Evolutionary conservation across 2,329 filamentous ascomycete genomes (phyloP), one percentile per base, ranked within the genome.

Genomic region (Bipolaris sorokiniana): DNA sequence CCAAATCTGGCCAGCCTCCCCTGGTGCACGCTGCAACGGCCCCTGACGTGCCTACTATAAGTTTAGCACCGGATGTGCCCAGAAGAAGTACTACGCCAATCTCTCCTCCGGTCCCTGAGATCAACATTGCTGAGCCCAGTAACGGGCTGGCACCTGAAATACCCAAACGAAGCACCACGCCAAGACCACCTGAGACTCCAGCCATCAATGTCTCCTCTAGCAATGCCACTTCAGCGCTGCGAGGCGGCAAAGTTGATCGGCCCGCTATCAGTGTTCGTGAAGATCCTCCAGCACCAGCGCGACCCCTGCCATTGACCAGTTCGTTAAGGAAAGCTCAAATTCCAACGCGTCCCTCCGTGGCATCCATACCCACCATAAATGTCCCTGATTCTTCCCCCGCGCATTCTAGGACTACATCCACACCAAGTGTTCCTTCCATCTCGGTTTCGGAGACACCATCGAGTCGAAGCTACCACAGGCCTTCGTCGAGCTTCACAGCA

Each of bases 11-110:
- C 34, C 68, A 56, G 60, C 73, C 65, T 55, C 74, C 66, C 31
- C 56, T 71, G 13, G 62, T 68, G 15, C 68, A 81, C 72, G 59
- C 74, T 51, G 76, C 75, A 55, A 78, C 79, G 59, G 78, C 81
- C 33, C 71, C 74, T 18, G 58, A 63, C 2, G 57, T 74, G 11
- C 88, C 88, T 5, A 78, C 75, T 33, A 85, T 88, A 64, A 76
- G 82, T 51, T 69, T 81, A 18, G 80, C 81, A 3, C 77, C 81
- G 65, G 68, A 74, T 11, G 33, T 51, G 20, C 42, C 62, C 2
- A 66, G 59, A 33, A 57, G 55, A 6, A 48, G 48, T 15, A 54
- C 69, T 70, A 44, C 66, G 22, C 47, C 57, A 31, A 42, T 37
- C 31, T 54, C 57, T 7, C 40, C 56, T 71, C 59, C 80, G 37